These are phyloP conservation scores for Gomphus sp. DNA, from an alignment of 1,284 basidiomycete genomes.

Conservation along the genomic window DNA sequence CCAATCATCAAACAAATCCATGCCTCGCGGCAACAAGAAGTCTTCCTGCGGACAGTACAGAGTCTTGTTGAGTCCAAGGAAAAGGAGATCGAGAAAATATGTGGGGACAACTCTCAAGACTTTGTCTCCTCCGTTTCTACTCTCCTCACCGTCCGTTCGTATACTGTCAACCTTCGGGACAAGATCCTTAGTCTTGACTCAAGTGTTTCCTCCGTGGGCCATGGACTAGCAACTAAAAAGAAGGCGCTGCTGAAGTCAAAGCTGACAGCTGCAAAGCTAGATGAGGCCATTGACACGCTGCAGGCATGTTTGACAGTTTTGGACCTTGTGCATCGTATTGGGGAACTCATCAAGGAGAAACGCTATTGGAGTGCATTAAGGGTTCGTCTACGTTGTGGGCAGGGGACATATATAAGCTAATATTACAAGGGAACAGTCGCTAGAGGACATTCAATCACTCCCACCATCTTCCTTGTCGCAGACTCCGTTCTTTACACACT, in stretches of 20 bases:
- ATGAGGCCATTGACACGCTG: slow-evolving; percentile 92
- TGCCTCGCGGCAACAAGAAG: slow-evolving; percentile 82
- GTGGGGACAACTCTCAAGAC: slow-evolving; percentile 94
- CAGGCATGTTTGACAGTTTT: slow-evolving; percentile 89
- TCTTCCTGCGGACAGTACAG: slow-evolving; percentile 82
- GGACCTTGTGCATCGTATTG: slow-evolving; percentile 91
- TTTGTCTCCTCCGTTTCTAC: slow-evolving; percentile 96
- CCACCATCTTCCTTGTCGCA: slow-evolving; percentile 86
- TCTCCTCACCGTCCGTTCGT: slow-evolving; percentile 87
- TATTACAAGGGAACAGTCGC: slow-evolving; percentile 46
- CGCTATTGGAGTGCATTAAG: slow-evolving; percentile 96
- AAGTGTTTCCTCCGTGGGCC: slow-evolving; percentile 71
- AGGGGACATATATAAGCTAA: slow-evolving; percentile 11
- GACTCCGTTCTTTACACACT: slow-evolving; percentile 88
- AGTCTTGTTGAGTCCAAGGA: slow-evolving; percentile 90
- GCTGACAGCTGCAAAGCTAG: slow-evolving; percentile 87
- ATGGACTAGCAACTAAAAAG: slow-evolving; percentile 86
- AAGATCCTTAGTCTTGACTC: slow-evolving; percentile 65
- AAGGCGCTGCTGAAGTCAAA: slow-evolving; percentile 80
- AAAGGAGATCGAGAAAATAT: slow-evolving; percentile 92
- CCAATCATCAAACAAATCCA: slow-evolving; percentile 93
- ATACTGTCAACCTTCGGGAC: slow-evolving; percentile 74
- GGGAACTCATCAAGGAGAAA: slow-evolving; percentile 84
- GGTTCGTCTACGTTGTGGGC: slow-evolving; percentile 46
- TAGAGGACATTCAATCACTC: slow-evolving; percentile 90